A percentile compares a stretch with the other conserved stretches of the same genome.
Evolutionary conservation across 139 green algal genomes (phyloP).

Genomic region (Micractinium conductrix): DNA sequence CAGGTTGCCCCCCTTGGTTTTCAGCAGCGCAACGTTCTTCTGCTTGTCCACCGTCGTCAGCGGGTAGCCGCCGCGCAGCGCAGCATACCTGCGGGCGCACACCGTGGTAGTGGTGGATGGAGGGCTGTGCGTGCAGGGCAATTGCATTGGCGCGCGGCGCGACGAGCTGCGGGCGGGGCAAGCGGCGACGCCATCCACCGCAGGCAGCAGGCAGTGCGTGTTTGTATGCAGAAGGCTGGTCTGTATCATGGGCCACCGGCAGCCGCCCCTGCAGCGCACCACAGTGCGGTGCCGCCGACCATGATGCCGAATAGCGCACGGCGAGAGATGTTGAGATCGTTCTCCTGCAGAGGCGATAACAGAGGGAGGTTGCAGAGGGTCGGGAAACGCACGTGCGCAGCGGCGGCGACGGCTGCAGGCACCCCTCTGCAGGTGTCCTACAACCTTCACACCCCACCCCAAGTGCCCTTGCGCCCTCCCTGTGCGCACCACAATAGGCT

Average conservation of each 20-base stretch:
- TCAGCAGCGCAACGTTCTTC: conserved; percentile 40
- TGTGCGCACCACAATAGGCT: conserved; percentile 8
- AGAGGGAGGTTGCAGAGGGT: too few relatives aligned
- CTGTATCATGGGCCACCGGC: too few relatives aligned
- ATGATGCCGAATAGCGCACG: conserved; percentile 37
- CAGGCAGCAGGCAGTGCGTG: too few relatives aligned
- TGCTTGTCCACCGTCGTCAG: conserved; percentile 14
- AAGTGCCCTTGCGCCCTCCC: not conserved
- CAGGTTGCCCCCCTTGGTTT: conserved; percentile 54
- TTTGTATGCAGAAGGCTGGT: too few relatives aligned
- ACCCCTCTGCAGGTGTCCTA: too few relatives aligned
- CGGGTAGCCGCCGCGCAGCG: conserved; percentile 28
- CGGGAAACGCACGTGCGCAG: too few relatives aligned
- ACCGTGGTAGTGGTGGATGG: not conserved
- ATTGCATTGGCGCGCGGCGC: too few relatives aligned
- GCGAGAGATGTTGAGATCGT: conserved; percentile 18
- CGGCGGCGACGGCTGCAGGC: too few relatives aligned
- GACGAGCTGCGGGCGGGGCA: too few relatives aligned
- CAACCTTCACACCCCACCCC: too few relatives aligned
- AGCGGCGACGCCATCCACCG: too few relatives aligned
- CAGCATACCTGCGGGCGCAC: not conserved
- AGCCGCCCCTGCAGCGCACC: too few relatives aligned
- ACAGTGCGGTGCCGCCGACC: conserved; percentile 34
- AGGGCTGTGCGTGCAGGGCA: not conserved
- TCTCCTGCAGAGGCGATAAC: not conserved